Percentiles rank a stretch among this genome's conserved stretches.
Conservation (phyloP, 2,329 filamentous ascomycete genomes). For the Tympanopsis confertula region DNA sequence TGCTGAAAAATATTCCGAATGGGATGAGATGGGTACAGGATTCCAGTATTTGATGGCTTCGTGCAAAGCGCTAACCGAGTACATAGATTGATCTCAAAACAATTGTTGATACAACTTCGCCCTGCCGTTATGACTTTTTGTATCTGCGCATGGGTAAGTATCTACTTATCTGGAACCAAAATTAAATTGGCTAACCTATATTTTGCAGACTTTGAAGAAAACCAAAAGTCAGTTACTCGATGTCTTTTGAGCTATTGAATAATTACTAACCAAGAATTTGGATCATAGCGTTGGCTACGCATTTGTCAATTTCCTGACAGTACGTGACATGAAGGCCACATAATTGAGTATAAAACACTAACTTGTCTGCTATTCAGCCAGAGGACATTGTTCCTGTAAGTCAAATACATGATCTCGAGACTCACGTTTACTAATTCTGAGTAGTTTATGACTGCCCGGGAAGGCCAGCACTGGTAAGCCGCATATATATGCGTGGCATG, state of each 20-base stretch:
- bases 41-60: too few relatives aligned
- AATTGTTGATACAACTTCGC: constrained; percentile 67
- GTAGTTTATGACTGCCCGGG: too few relatives aligned
- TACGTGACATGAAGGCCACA: constrained; percentile 37
- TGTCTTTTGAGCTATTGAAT: not conserved
- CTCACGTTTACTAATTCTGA: too few relatives aligned
- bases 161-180: not conserved
- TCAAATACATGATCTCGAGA: too few relatives aligned
- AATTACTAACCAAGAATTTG: not conserved
- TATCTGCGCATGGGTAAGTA: constrained; percentile 66
- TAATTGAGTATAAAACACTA: constrained; percentile 1
- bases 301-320: constrained; percentile 89
- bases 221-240: constrained; percentile 58
- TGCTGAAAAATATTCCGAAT: constrained; percentile 91
- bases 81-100: constrained; percentile 66
- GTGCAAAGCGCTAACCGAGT: not conserved
- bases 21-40: too few relatives aligned
- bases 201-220: constrained; percentile 31
- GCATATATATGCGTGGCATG: too few relatives aligned
- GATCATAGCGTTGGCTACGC: constrained; percentile 75
- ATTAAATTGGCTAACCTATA: not conserved
- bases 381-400: too few relatives aligned
- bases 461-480: too few relatives aligned
- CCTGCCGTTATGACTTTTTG: constrained; percentile 84
- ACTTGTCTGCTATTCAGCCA: constrained; percentile 7